phyloP scores from a whole-genome alignment of 495 filamentous ascomycete genomes.

The Sporormia fimetaria region DNA sequence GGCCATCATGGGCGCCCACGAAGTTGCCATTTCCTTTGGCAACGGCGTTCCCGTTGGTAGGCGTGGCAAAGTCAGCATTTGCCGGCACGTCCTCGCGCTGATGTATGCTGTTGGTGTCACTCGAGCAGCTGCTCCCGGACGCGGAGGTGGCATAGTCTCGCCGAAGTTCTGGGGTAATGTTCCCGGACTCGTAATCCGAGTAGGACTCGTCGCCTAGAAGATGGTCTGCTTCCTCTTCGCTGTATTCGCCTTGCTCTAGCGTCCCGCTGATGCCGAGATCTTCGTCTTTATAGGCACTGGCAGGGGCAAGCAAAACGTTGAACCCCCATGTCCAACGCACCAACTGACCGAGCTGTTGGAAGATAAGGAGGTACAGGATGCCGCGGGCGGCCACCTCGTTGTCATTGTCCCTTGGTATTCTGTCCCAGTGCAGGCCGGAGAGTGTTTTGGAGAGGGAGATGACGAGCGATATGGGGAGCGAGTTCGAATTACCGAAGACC shows the following conservation, averaged over 20 bases:
- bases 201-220: constrained; percentile 26
- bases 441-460: constrained; percentile 87
- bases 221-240: constrained; percentile 39
- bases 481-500: constrained; percentile 98
- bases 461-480: constrained; percentile 90
- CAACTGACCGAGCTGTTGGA: constrained; percentile 92
- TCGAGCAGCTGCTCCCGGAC: constrained; percentile 5
- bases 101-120: constrained; percentile 23
- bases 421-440: constrained; percentile 85
- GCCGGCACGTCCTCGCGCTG: constrained; percentile 26
- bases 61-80: constrained; percentile 34
- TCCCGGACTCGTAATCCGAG: constrained; percentile 21
- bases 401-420: constrained; percentile 81
- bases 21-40: constrained; percentile 27
- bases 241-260: constrained; percentile 60
- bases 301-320: constrained; percentile 76
- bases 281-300: constrained; percentile 54
- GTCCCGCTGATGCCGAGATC: constrained; percentile 36
- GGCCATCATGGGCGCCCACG: too few species aligned
- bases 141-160: constrained; percentile 18
- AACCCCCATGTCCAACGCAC: constrained; percentile 98
- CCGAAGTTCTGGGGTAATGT: constrained; percentile 16
- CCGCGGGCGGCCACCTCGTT: constrained; percentile 88
- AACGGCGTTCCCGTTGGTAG: constrained; percentile 34
- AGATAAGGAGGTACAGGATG: constrained; percentile 90